phyloP scores from a whole-genome alignment of 2,329 filamentous ascomycete genomes.

The Graphilbum sp. region DNA sequence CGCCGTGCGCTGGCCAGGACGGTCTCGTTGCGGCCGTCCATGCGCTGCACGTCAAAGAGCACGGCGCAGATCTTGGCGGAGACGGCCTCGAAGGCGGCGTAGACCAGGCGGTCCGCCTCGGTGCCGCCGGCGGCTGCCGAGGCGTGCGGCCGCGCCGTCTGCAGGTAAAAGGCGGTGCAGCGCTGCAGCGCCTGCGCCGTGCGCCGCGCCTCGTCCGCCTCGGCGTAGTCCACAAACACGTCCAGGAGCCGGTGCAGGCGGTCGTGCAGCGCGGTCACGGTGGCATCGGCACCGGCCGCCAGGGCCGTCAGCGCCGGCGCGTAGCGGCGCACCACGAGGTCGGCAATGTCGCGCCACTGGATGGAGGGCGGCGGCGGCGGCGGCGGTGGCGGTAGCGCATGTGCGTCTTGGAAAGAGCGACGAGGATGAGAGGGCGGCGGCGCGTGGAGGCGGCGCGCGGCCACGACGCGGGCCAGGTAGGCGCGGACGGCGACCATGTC shows the following conservation, averaged over 20 bases:
- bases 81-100: constrained; percentile 3
- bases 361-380: background rate
- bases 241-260: background rate
- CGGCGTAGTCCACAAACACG: constrained; percentile 2
- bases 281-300: background rate
- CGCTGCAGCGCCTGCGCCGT: background rate
- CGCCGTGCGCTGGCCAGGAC: background rate
- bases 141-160: background rate
- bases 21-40: background rate
- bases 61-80: background rate
- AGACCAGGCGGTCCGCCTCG: constrained; percentile 1
- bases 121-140: background rate
- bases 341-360: constrained; percentile 3
- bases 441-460: no score
- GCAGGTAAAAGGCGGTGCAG: constrained; percentile 4
- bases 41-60: background rate
- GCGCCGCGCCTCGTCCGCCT: background rate
- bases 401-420: no score
- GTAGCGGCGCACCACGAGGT: constrained; percentile 3
- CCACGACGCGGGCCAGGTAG: background rate
- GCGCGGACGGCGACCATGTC: background rate
- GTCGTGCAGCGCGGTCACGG: background rate
- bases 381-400: background rate
- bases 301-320: background rate
- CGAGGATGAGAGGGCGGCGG: background rate